A percentile compares a stretch with the other conserved stretches of the same genome.
Conservation (phyloP, 208 protist species). For the Giardia duodenalis region DNA sequence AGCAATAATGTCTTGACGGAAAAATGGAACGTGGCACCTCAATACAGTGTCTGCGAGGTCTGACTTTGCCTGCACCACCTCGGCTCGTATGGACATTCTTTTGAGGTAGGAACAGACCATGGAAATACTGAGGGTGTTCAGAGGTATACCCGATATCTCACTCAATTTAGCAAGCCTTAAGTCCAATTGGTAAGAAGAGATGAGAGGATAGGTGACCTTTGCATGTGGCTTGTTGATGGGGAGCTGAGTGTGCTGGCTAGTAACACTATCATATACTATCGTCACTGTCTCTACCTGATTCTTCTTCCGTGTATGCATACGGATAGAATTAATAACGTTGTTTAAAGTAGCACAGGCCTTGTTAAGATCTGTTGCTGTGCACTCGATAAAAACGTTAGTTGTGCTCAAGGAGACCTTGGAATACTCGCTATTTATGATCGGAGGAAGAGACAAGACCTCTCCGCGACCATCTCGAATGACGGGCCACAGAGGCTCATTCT, state of each 20-base stretch:
- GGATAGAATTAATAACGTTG: not conserved
- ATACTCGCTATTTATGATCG: slow-evolving; percentile 94
- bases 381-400: slow-evolving; percentile 95
- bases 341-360: slow-evolving; percentile 50
- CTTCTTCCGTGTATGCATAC: not conserved
- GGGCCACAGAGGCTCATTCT: slow-evolving; percentile 50
- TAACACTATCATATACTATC: not conserved
- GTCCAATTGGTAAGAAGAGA: not conserved
- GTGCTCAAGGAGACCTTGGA: slow-evolving; percentile 84
- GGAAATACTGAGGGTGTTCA: slow-evolving; percentile 47
- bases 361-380: slow-evolving; percentile 82
- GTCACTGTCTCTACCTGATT: not conserved
- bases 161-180: not conserved
- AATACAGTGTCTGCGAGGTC: slow-evolving; percentile 45
- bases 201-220: not conserved
- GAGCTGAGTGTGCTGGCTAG: too few relatives aligned
- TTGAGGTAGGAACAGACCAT: slow-evolving; percentile 63
- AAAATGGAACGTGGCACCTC: slow-evolving; percentile 63
- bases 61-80: slow-evolving; percentile 62
- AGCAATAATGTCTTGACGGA: slow-evolving; percentile 80
- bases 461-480: slow-evolving; percentile 56
- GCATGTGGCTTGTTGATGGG: not conserved
- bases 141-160: not conserved
- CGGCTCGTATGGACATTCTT: slow-evolving; percentile 59
- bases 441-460: slow-evolving; percentile 83